phyloP scores from a whole-genome alignment of 768 basidiomycete genomes.

The Coprinellus aureogranulatus region DNA sequence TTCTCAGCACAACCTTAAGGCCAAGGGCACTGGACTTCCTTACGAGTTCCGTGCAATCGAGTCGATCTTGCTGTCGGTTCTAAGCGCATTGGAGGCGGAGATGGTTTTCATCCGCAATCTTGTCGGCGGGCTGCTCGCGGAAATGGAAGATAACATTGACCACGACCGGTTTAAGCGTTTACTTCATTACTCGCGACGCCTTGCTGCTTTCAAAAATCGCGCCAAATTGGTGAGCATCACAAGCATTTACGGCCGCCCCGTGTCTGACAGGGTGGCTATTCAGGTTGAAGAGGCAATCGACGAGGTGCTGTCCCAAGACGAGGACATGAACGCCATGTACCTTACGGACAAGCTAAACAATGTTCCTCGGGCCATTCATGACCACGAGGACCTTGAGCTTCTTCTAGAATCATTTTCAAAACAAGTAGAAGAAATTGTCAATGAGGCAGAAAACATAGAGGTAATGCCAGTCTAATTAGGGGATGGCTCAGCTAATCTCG shows the following conservation, averaged over 20 bases:
- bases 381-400: slow-evolving; percentile 92
- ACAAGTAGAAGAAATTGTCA: slow-evolving; percentile 95
- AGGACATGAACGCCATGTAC: slow-evolving; percentile 94
- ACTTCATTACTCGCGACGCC: slow-evolving; percentile 85
- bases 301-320: slow-evolving; percentile 93
- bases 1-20: slow-evolving; percentile 76
- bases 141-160: slow-evolving; percentile 94
- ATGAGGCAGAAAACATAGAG: slow-evolving; percentile 85
- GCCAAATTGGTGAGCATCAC: slow-evolving; percentile 65
- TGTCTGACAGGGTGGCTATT: slow-evolving; percentile 12
- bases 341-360: slow-evolving; percentile 79
- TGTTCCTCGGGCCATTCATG: slow-evolving; percentile 56
- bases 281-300: slow-evolving; percentile 88
- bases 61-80: slow-evolving; percentile 85
- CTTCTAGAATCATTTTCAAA: slow-evolving; percentile 93
- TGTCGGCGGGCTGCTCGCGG: slow-evolving; percentile 84
- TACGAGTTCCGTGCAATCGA: slow-evolving; percentile 95
- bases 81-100: slow-evolving; percentile 92
- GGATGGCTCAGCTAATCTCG: slow-evolving; percentile 3
- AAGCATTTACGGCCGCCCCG: neutral
- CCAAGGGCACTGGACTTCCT: slow-evolving; percentile 64
- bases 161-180: slow-evolving; percentile 91
- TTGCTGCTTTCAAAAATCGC: slow-evolving; percentile 87
- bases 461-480: slow-evolving; percentile 32
- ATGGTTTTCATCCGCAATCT: slow-evolving; percentile 92